Base-by-base conservation (phyloP, 2,329 filamentous ascomycete genomes). In the Bipolaris sorokiniana region DNA sequence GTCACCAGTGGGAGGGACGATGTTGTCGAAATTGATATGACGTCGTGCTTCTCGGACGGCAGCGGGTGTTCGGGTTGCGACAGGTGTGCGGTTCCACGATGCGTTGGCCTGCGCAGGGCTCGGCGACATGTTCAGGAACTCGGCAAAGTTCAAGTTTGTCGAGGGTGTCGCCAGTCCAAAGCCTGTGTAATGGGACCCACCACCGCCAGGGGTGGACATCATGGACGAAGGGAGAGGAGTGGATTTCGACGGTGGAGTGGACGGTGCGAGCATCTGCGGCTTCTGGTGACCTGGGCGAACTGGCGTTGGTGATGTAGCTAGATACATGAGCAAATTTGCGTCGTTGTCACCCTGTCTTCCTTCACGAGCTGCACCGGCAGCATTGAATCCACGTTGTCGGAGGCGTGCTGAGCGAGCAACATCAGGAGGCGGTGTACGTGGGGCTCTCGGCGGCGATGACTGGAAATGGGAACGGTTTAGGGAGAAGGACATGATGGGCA, bases 111-210 rank as follows among this genome's bases (percentile, higher is more conserved):
- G 95, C 23, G 92, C 95, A 18, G 95, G 95, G 71, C 92, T 97
- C 0, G 95, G 95, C 6, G 95, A 97, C 75, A 98, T 94, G 78
- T 98, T 97, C 73, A 98, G 89, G 78, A 97, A 99, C 74, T 99
- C 95, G 50, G 92, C 87, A 79, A 98, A 96, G 79, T 98, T 96
- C 77, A 98, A 96, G 46, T 83, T 86, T 71, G 93, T 90, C 15
- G 89, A 89, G 0, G 94, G 94, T 0, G 94, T 98, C 62, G 86
- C 88, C 49, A 90, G 86, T 69, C 77, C 79, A 54, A 88, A 83
- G 47, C 83, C 83, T 42, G 89, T 77, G 69, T 87, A 89, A 37
- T 72, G 70, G 37, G 71, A 74, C 22, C 76, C 77, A 59, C 86
- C 85, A 38, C 88, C 89, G 51, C 88, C 89, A 1, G 91, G 91